Percentiles rank a stretch among this genome's conserved stretches.
Conservation (phyloP, 495 filamentous ascomycete genomes). For the Viridothelium virens region DNA sequence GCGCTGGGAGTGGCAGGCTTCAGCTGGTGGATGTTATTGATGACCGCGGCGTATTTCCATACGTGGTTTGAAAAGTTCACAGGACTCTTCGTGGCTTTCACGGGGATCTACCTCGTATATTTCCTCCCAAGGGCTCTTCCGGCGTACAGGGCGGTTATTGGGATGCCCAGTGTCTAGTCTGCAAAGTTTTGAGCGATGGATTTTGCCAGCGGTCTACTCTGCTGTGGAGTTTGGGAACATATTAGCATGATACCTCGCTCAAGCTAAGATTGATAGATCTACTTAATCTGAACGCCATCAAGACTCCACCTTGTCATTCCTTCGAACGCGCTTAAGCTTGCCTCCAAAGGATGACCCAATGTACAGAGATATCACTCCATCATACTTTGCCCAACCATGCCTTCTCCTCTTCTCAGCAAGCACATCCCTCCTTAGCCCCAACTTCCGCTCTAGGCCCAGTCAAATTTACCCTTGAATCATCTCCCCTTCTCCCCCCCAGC, state of each 20-base stretch:
- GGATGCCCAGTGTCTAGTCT: slow-evolving; percentile 63
- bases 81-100: slow-evolving; percentile 61
- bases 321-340: background rate
- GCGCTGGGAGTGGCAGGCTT: slow-evolving; percentile 49
- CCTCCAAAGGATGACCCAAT: background rate
- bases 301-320: background rate
- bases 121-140: slow-evolving; percentile 63
- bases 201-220: background rate
- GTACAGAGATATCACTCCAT: background rate
- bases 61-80: slow-evolving; percentile 97
- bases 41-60: slow-evolving; percentile 97
- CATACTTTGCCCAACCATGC: background rate
- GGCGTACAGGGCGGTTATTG: slow-evolving; percentile 56
- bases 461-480: slow-evolving; percentile 65
- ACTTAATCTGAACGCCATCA: background rate
- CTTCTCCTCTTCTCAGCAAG: slow-evolving; percentile 51
- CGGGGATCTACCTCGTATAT: slow-evolving; percentile 64
- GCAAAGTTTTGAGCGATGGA: background rate
- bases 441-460: slow-evolving; percentile 47
- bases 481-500: slow-evolving; percentile 37
- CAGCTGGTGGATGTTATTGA: slow-evolving; percentile 89
- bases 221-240: background rate
- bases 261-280: background rate
- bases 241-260: slow-evolving; percentile 1
- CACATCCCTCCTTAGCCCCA: slow-evolving; percentile 83